These are phyloP conservation scores for Aspergillus sp. DNA, from an alignment of 2,329 filamentous ascomycete species.

Conservation along the genomic window DNA sequence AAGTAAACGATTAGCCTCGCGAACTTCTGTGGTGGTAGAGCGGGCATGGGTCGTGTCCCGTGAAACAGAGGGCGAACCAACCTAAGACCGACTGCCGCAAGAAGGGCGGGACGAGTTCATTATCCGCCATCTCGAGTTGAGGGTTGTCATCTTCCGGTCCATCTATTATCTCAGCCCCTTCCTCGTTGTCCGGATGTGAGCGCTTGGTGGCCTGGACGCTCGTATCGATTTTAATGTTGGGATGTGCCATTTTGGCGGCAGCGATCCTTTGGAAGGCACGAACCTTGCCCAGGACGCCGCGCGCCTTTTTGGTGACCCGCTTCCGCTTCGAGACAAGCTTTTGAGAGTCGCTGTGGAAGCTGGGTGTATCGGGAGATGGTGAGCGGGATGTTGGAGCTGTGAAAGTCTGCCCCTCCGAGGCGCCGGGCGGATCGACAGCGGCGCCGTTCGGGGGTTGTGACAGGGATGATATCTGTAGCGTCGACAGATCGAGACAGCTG, in stretches of 20 bases:
- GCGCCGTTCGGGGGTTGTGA: slow-evolving; percentile 24
- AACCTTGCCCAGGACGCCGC: slow-evolving; percentile 42
- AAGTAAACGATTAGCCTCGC: slow-evolving; percentile 10
- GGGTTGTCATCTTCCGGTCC: slow-evolving; percentile 28
- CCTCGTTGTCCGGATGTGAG: slow-evolving; percentile 36
- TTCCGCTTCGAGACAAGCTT: slow-evolving; percentile 33
- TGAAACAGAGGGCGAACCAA: slow-evolving; percentile 24
- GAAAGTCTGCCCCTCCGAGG: slow-evolving; percentile 25
- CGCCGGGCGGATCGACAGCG: slow-evolving; percentile 25
- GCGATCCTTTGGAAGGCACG: slow-evolving; percentile 41
- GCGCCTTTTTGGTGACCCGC: slow-evolving; percentile 39
- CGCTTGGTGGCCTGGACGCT: slow-evolving; percentile 40
- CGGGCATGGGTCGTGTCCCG: too few relatives aligned
- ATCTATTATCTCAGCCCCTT: slow-evolving; percentile 26
- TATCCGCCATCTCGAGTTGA: slow-evolving; percentile 28
- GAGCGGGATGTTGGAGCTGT: slow-evolving; percentile 32
- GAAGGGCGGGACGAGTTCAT: slow-evolving; percentile 38
- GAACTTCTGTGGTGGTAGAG: background rate
- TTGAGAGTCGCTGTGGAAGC: slow-evolving; percentile 30
- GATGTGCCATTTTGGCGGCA: slow-evolving; percentile 43
- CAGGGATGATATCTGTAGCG: slow-evolving; percentile 34
- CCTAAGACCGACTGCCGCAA: slow-evolving; percentile 39
- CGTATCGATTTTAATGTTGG: slow-evolving; percentile 41
- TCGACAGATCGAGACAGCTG: slow-evolving; percentile 45
- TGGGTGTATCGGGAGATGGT: slow-evolving; percentile 31